Conservation (phyloP, 192 early-diverging fungal species). For the Kickxella alabastrina region DNA sequence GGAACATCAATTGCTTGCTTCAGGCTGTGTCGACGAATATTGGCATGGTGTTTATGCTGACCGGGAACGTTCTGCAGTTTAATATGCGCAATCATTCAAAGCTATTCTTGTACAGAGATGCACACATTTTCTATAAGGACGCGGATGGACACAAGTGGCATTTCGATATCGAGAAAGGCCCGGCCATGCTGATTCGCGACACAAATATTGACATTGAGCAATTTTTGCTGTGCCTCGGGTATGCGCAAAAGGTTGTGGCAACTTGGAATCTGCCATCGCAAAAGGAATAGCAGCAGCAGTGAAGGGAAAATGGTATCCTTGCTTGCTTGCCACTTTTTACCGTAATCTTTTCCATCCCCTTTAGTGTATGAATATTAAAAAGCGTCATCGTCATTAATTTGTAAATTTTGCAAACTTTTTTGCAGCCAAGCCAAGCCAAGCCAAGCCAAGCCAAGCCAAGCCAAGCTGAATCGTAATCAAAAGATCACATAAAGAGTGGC, state of each 20-base stretch:
- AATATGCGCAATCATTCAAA: constrained; percentile 38
- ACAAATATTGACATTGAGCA: constrained; percentile 34
- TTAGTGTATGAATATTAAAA: too few relatives aligned
- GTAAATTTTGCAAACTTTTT: too few relatives aligned
- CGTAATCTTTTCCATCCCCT: too few relatives aligned
- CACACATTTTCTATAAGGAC: constrained; percentile 41
- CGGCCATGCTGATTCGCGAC: constrained; percentile 41
- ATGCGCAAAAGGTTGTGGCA: constrained; percentile 38
- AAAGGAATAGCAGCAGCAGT: constrained; percentile 1
- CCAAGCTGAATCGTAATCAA: neutral
- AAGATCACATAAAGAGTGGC: neutral
- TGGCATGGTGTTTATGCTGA: constrained; percentile 46
- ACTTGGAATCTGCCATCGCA: constrained; percentile 20
- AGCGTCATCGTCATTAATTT: too few relatives aligned
- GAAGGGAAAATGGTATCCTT: neutral
- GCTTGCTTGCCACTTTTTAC: too few relatives aligned
- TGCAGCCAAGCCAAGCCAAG: neutral
- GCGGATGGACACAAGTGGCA: constrained; percentile 39
- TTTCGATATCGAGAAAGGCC: constrained; percentile 45
- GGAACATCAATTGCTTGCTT: constrained; percentile 23
- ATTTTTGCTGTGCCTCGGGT: constrained; percentile 41
- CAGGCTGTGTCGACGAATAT: constrained; percentile 37
- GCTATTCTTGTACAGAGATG: constrained; percentile 45
- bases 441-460: neutral
- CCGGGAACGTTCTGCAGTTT: constrained; percentile 48